phyloP scores from a whole-genome alignment of 169 alveolate species.

The Eimeria sp. region DNA sequence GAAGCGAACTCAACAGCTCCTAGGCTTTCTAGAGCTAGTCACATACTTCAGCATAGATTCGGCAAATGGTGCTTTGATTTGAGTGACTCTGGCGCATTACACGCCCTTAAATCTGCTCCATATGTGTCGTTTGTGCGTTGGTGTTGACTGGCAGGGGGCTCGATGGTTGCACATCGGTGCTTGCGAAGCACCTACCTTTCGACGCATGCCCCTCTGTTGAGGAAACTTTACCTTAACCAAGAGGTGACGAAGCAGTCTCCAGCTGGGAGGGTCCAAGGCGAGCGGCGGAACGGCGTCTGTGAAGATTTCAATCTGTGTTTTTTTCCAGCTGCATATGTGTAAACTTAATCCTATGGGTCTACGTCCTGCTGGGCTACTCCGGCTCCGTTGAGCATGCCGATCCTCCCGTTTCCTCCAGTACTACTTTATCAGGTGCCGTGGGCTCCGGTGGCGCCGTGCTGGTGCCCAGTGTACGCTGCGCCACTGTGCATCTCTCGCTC shows the following conservation, averaged over 20 bases:
- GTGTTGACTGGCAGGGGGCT: constrained; percentile 8
- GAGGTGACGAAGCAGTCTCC: neutral
- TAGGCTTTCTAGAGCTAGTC: neutral
- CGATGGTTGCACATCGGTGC: constrained; percentile 7
- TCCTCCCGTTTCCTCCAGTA: neutral
- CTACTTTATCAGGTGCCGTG: constrained; percentile 9
- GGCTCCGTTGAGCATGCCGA: neutral
- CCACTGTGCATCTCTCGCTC: neutral
- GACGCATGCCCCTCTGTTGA: neutral
- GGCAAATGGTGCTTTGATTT: neutral
- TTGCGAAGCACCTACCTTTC: neutral
- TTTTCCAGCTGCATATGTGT: neutral
- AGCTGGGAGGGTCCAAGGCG: neutral
- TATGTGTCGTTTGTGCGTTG: neutral
- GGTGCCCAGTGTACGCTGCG: neutral
- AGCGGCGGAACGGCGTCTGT: neutral
- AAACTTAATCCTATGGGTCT: neutral
- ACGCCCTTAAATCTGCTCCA: neutral
- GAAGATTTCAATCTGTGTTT: neutral
- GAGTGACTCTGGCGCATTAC: neutral
- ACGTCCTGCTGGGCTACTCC: neutral
- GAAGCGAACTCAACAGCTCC: neutral
- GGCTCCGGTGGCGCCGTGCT: constrained; percentile 1
- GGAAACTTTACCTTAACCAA: neutral
- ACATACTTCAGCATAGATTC: neutral